Evolutionary conservation across 2,329 filamentous ascomycete species (phyloP).

Genomic region (Aureobasidium subglaciale): DNA sequence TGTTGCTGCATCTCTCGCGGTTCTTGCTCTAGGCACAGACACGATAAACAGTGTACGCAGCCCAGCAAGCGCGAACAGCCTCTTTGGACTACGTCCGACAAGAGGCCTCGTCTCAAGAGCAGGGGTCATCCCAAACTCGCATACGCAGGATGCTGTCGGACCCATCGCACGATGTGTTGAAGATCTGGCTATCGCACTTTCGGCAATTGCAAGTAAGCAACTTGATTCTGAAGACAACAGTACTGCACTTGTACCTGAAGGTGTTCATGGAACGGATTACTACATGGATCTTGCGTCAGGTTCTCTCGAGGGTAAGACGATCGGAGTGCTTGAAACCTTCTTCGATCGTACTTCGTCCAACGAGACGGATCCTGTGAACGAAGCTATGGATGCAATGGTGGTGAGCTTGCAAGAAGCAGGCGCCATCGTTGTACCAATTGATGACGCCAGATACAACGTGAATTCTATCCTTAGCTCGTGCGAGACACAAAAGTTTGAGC

Average conservation of each 20-base stretch:
- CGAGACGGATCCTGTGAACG: constrained; percentile 53
- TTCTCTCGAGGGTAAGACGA: constrained; percentile 34
- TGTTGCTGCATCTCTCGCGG: constrained; percentile 50
- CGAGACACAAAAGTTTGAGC: constrained; percentile 58
- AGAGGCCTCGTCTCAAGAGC: constrained; percentile 25
- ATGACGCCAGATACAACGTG: constrained; percentile 45
- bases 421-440: constrained; percentile 45
- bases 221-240: constrained; percentile 47
- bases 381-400: constrained; percentile 44
- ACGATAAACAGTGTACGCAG: constrained; percentile 54
- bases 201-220: constrained; percentile 40
- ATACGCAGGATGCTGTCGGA: constrained; percentile 28
- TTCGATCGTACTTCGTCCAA: constrained; percentile 46
- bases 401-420: constrained; percentile 40
- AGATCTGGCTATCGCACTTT: constrained; percentile 27
- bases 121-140: constrained; percentile 28
- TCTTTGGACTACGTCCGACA: constrained; percentile 52
- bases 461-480: constrained; percentile 40
- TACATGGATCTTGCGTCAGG: constrained; percentile 31
- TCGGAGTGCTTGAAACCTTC: constrained; percentile 50
- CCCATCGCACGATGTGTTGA: constrained; percentile 27
- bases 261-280: constrained; percentile 41
- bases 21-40: constrained; percentile 38
- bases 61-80: constrained; percentile 53
- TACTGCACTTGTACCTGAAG: constrained; percentile 42